Percentiles rank a stretch among this genome's conserved stretches.
These are phyloP conservation scores for Prunus salicina DNA, from an alignment of 306 rosid species.

Conservation along the genomic window DNA sequence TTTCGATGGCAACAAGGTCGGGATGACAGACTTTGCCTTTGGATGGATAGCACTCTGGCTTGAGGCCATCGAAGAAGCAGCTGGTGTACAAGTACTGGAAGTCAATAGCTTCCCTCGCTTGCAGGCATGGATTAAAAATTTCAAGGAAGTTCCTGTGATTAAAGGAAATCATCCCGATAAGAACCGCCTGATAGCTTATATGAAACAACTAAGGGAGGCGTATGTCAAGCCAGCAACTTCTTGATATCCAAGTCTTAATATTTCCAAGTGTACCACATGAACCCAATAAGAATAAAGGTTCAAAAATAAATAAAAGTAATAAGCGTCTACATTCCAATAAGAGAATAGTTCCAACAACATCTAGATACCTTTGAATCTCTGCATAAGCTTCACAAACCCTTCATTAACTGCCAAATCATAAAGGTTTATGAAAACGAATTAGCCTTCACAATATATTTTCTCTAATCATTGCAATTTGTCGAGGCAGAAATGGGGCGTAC, in stretches of 20 bases:
- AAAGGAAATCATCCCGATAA: constrained; percentile 12
- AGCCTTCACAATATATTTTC: background rate
- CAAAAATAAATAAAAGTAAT: background rate
- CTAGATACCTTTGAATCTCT: constrained; percentile 2
- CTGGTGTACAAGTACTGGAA: constrained; percentile 14
- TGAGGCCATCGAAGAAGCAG: constrained; percentile 2
- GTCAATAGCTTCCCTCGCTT: background rate
- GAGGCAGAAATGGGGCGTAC: background rate
- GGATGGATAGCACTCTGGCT: constrained; percentile 12
- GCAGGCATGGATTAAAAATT: constrained; percentile 4
- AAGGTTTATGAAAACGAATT: background rate
- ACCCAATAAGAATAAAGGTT: background rate
- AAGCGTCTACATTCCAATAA: background rate
- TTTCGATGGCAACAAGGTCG: background rate
- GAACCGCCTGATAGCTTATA: constrained; percentile 4
- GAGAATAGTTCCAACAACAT: background rate
- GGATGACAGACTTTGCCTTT: constrained; percentile 11
- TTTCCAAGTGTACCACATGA: background rate
- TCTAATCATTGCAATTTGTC: background rate
- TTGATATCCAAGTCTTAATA: background rate
- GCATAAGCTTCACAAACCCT: constrained; percentile 10
- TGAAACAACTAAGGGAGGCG: background rate
- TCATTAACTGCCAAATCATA: background rate
- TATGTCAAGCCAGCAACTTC: background rate
- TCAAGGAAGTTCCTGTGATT: constrained; percentile 4